Evolutionary conservation across 768 basidiomycete genomes (phyloP), one percentile per base, ranked within the genome.

Genomic region (Tricholoma terreum): DNA sequence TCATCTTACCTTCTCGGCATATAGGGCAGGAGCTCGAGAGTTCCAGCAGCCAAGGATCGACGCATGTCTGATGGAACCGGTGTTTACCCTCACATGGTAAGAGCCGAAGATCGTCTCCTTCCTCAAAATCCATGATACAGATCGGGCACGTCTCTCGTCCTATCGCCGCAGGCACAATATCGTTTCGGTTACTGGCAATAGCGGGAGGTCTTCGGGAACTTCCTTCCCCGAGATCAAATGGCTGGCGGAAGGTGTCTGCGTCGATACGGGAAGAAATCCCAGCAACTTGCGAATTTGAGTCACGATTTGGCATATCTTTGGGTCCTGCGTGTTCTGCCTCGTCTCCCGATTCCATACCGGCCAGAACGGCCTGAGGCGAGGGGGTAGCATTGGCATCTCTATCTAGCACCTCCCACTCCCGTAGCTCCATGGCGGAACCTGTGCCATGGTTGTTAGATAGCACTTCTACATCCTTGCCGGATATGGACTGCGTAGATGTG

Each of bases 81-180:
- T 98, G 95, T 61, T 90, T 86, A 46, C 89, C 90, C 67, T 94
- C 91, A 71, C 95, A 98, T 1, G 94, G 95, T 49, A 98, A 73
- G 38, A 96, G 81, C 21, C 95, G 86, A 12, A 97, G 73, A 69
- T 96, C 92, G 65, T 98, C 95, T 1, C 94, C 95, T 59, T 91
- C 89, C 69, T 94, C 90, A 65, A 98, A 98, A 63, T 96, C 94
- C 45, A 92, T 80, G 58, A 98, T 88, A 70, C 95, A 98, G 59
- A 98, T 98, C 4, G 95, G 94, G 73, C 95, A 98, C 11, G 88
- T 92, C 71, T 94, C 90, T 36, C 84, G 81, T 4, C 89, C 89
- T 34, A 92, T 90, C 12, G 82, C 79, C 36, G 80, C 84, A 1
- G 86, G 87, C 51, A 84, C 77, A 14, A 82, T 70, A 35, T 80